Base-by-base conservation (phyloP, 2,329 filamentous ascomycete genomes). In the Aspergillus sp. region DNA sequence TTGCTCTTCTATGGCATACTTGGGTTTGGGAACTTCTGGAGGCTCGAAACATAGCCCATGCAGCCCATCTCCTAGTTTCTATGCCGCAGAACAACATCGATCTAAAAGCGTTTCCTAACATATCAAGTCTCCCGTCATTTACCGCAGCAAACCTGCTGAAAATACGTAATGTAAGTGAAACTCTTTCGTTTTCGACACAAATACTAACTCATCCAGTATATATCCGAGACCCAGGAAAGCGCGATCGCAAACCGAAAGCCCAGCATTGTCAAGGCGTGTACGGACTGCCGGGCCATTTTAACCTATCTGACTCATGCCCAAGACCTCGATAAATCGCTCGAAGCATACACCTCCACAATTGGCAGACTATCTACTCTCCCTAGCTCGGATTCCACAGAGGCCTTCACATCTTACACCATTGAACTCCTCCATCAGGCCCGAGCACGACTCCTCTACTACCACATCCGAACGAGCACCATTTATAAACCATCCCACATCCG, bases 371-470 rank as follows among this genome's bases (percentile, higher is more conserved):
- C 65, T 63, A 9, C 79, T 76, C 57, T 82, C 2, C 45, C 45
- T 9, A 19, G 68, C 1, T 72, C 86, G 4, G 66, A 68, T 1
- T 72, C 86, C 5, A 65, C 60, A 11, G 61, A 65, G 19, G 46
- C 64, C 15, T 68, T 65, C 49, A 65, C 69, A 5, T 68, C 75
- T 0, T 73, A 74, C 7, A 61, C 74, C 0, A 67, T 76, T 39
- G 90, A 96, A 71, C 76, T 83, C 0, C 75, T 91, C 0, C 82
- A 93, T 15, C 90, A 96, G 75, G 81, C 82, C 56, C 84, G 87
- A 31, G 82, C 88, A 6, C 82, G 79, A 8, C 75, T 97, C 0
- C 74, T 96, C 1, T 84, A 86, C 59, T 75, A 85, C 60, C 87
- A 96, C 71, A 80, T 87, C 40, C 81, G 79, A 2, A 80, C 81